Percentiles rank a stretch among this genome's conserved stretches.
These are phyloP conservation scores for Globisporangium splendens DNA, from an alignment of 352 stramenopile species.

Conservation along the genomic window DNA sequence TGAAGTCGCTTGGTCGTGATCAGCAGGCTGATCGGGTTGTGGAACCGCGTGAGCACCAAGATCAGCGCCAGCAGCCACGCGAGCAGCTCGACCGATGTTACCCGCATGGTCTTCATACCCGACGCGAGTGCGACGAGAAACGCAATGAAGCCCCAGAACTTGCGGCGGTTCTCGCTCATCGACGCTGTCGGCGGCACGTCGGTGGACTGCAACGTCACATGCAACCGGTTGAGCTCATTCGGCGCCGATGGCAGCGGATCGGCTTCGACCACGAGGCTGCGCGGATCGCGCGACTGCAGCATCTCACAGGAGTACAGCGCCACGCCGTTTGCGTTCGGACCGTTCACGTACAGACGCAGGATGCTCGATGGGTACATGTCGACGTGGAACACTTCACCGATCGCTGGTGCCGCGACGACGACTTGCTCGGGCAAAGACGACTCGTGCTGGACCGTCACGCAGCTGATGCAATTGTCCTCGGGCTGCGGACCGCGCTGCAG, in stretches of 20 bases:
- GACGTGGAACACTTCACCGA: conserved; percentile 50
- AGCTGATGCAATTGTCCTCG: conserved; percentile 68
- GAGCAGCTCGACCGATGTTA: conserved; percentile 39
- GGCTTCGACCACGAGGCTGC: conserved; percentile 30
- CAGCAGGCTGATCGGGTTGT: conserved; percentile 49
- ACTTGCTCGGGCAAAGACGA: conserved; percentile 59
- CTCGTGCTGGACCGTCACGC: conserved; percentile 73
- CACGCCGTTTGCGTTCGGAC: conserved; percentile 50
- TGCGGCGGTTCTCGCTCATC: conserved; percentile 25
- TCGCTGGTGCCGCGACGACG: conserved; percentile 38
- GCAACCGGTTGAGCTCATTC: conserved; percentile 30
- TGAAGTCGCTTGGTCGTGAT: conserved; percentile 50
- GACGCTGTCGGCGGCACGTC: conserved; percentile 14
- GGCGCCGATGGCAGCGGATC: conserved; percentile 27
- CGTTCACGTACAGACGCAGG: conserved; percentile 67
- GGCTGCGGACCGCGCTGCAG: conserved; percentile 59
- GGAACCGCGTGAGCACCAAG: conserved; percentile 51
- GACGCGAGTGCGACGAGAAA: conserved; percentile 37
- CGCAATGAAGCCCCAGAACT: conserved; percentile 43
- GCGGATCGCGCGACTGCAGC: conserved; percentile 21
- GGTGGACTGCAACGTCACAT: conserved; percentile 37
- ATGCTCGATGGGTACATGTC: conserved; percentile 73
- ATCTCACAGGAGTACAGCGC: conserved; percentile 58
- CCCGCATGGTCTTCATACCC: conserved; percentile 41
- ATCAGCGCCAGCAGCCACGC: conserved; percentile 49